Conservation (phyloP, 2,329 filamentous ascomycete genomes). For the Colletotrichum sp. region DNA sequence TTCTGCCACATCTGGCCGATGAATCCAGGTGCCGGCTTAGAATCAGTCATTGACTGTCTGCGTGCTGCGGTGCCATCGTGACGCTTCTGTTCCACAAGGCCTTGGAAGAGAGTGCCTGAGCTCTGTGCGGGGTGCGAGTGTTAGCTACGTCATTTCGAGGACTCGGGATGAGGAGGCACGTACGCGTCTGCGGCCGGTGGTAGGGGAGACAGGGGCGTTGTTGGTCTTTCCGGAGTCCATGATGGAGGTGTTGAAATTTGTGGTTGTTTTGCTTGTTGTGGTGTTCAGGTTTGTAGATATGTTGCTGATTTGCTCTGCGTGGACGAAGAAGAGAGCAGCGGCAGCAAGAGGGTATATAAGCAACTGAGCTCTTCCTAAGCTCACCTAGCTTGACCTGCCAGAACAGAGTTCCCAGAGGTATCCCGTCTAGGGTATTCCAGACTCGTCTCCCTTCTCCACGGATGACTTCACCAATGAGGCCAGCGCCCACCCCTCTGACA, state of each 20-base stretch:
- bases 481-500: constrained; percentile 17
- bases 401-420: background rate
- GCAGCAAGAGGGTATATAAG: constrained; percentile 9
- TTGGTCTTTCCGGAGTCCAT: constrained; percentile 21
- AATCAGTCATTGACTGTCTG: constrained; percentile 60
- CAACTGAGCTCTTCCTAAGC: background rate
- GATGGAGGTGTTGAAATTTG: background rate
- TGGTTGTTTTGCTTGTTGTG: background rate
- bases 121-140: constrained; percentile 33
- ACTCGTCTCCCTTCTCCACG: background rate
- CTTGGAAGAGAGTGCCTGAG: constrained; percentile 56
- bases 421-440: background rate
- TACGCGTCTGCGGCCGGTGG: constrained; percentile 18
- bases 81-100: constrained; percentile 57
- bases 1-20: constrained; percentile 63
- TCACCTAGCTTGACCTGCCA: background rate
- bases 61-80: constrained; percentile 49
- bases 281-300: background rate
- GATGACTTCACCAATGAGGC: constrained; percentile 24
- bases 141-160: background rate
- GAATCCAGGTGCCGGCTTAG: constrained; percentile 53
- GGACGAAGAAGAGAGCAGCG: accelerated
- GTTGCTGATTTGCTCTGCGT: accelerated
- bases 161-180: background rate
- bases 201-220: background rate